Conservation (phyloP, 169 alveolate species). For the Amoebophrya sp. region DNA sequence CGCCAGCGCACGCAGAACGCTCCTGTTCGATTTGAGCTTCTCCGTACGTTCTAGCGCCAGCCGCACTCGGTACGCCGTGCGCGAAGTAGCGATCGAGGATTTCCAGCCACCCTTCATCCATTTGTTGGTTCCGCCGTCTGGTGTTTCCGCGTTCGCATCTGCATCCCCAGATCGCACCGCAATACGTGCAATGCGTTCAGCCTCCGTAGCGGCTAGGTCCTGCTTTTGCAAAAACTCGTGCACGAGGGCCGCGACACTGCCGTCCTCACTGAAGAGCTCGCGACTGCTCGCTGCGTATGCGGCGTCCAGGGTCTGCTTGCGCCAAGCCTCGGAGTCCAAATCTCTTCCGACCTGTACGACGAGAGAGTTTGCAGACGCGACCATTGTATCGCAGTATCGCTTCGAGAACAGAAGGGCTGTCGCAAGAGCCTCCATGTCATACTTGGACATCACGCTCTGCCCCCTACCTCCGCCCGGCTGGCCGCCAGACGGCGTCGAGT, state of each 20-base stretch:
- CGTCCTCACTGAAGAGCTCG: too few relatives aligned
- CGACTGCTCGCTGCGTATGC: too few relatives aligned
- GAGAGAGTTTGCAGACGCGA: not conserved
- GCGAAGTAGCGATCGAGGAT: not conserved
- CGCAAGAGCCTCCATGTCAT: not conserved
- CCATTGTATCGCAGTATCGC: not conserved
- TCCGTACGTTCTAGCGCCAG: not conserved
- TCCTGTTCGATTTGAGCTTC: not conserved
- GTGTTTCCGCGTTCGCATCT: not conserved
- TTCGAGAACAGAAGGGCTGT: not conserved
- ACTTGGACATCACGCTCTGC: not conserved
- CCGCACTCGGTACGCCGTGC: not conserved
- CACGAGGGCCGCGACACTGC: not conserved
- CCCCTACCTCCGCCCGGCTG: not conserved
- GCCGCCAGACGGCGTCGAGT: not conserved
- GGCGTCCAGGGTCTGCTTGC: too few relatives aligned
- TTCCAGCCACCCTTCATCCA: not conserved
- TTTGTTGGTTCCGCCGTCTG: not conserved
- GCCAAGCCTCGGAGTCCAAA: too few relatives aligned
- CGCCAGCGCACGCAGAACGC: not conserved
- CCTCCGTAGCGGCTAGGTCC: not conserved
- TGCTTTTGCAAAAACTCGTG: not conserved
- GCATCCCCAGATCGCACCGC: not conserved
- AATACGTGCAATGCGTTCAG: not conserved
- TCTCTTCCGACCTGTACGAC: not conserved